A percentile compares a stretch with the other conserved stretches of the same genome.
Evolutionary conservation across 208 protist species (phyloP).

Genomic region (Wallacemonas sp.): DNA sequence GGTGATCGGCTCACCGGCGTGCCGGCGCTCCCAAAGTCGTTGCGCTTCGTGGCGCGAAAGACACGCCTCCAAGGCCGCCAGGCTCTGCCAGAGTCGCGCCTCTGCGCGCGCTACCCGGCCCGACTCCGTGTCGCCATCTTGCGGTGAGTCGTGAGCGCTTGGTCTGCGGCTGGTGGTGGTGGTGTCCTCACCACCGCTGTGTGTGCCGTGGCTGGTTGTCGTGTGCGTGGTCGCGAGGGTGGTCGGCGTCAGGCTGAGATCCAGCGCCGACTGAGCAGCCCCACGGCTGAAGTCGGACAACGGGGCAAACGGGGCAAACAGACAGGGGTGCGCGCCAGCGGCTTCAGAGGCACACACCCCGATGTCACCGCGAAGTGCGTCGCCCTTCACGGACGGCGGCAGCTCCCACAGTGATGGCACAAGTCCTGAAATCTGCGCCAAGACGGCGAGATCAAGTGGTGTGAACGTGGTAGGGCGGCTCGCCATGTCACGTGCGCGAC

Average conservation of each 20-base stretch:
- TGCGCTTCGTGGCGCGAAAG: not conserved
- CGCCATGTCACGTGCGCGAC: not conserved
- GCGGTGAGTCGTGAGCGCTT: too few species aligned
- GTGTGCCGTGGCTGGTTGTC: too few species aligned
- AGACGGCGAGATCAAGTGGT: not conserved
- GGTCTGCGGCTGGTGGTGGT: too few species aligned
- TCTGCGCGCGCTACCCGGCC: not conserved
- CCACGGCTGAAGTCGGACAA: not conserved
- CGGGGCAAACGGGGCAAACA: not conserved
- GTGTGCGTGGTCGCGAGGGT: too few species aligned
- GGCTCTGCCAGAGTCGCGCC: not conserved
- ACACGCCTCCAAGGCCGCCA: not conserved
- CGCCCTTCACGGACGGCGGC: too few species aligned
- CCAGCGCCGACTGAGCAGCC: not conserved
- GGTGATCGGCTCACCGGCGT: too few species aligned
- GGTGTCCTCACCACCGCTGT: too few species aligned
- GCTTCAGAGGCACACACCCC: too few species aligned
- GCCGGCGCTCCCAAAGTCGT: not conserved
- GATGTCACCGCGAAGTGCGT: too few species aligned
- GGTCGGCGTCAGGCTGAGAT: conserved; percentile 6
- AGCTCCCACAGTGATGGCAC: conserved; percentile 39
- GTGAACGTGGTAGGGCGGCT: not conserved
- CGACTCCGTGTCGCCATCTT: not conserved
- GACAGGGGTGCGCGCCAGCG: too few species aligned
- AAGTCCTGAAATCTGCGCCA: not conserved